Percentiles rank a stretch among this genome's conserved stretches.
phyloP scores from a whole-genome alignment of 2,329 filamentous ascomycete species.

The Colletotrichum endophyticum region DNA sequence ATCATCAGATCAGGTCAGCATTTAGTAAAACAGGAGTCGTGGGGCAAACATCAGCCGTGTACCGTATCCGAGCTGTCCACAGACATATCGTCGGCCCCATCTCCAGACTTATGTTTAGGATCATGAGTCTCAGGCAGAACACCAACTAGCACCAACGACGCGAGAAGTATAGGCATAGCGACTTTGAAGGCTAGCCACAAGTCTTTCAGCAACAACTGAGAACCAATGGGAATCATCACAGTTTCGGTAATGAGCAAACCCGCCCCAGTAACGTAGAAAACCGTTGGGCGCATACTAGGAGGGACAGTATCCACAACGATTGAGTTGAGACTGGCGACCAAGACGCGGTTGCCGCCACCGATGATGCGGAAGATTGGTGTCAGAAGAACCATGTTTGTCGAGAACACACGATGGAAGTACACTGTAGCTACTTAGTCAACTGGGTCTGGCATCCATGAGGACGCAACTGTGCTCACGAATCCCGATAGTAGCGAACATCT shows the following conservation, averaged over 20 bases:
- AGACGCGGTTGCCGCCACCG: not conserved
- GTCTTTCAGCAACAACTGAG: not conserved
- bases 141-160: not conserved
- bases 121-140: not conserved
- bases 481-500: not conserved
- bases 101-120: not conserved
- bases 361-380: not conserved
- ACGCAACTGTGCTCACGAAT: not conserved
- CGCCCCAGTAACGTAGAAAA: not conserved
- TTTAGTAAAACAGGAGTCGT: rapidly evolving
- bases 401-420: not conserved
- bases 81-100: not conserved
- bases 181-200: not conserved
- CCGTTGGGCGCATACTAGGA: not conserved
- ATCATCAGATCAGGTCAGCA: not conserved
- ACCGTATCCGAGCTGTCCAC: not conserved
- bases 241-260: not conserved
- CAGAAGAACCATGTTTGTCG: not conserved
- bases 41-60: not conserved
- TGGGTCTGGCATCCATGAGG: not conserved
- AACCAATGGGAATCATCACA: not conserved
- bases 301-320: not conserved
- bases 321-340: not conserved
- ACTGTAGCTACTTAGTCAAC: not conserved
- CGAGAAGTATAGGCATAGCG: not conserved